phyloP scores from a whole-genome alignment of 192 early-diverging fungal genomes.

The Coemansia sp. region DNA sequence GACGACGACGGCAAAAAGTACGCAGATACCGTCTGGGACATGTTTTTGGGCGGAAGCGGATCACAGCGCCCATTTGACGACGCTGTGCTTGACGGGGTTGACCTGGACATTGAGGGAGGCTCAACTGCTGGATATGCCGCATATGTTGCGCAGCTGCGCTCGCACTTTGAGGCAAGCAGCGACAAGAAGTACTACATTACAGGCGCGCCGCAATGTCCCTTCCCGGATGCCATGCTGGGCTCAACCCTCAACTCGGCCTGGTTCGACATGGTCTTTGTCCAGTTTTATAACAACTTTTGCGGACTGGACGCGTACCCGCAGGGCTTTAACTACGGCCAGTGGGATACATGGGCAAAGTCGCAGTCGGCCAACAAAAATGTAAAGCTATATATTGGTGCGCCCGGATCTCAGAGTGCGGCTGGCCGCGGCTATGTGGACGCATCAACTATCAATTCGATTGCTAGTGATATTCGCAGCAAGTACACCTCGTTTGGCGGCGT shows the following conservation, averaged over 20 bases:
- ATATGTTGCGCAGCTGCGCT: constrained; percentile 49
- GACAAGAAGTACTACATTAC: constrained; percentile 58
- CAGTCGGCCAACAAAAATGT: constrained; percentile 58
- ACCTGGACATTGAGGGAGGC: constrained; percentile 60
- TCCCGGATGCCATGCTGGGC: constrained; percentile 57
- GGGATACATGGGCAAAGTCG: constrained; percentile 62
- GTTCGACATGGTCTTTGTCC: constrained; percentile 65
- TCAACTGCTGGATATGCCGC: constrained; percentile 53
- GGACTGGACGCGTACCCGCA: constrained; percentile 51
- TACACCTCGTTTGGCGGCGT: constrained; percentile 63
- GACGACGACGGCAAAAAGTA: constrained; percentile 49
- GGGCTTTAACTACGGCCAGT: constrained; percentile 58
- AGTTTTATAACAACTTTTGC: constrained; percentile 70
- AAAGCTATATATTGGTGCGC: constrained; percentile 57
- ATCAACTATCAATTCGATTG: constrained; percentile 39
- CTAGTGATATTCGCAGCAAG: constrained; percentile 30
- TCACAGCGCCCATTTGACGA: constrained; percentile 58
- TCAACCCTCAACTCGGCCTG: constrained; percentile 58
- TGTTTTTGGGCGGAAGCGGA: constrained; percentile 61
- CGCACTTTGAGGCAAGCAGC: constrained; percentile 43
- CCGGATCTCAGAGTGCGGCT: constrained; percentile 57
- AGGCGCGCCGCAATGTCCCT: constrained; percentile 62
- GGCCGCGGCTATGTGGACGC: constrained; percentile 54
- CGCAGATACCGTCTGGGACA: constrained; percentile 60
- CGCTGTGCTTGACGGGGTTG: constrained; percentile 60